Base-by-base conservation (phyloP, 2,329 filamentous ascomycete species). In the Alternaria viburni region DNA sequence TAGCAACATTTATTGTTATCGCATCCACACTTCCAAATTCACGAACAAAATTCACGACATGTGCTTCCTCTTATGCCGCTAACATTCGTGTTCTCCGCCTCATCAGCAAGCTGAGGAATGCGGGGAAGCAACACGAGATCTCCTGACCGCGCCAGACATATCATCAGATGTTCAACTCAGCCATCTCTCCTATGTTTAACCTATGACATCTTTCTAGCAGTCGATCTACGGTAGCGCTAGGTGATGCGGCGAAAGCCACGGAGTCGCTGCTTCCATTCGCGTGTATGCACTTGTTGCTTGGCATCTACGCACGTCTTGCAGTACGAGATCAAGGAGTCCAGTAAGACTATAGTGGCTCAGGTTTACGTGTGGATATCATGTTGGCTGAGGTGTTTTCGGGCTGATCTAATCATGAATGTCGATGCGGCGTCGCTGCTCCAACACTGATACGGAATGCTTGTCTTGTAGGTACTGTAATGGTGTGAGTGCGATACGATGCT, bases 101-200 rank as follows among this genome's bases (percentile, higher is more conserved):
- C 12, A 49, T 30, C 13, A 17, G 21, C 28, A 36, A 26, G 44
- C 30, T 54, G 50, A 36, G 50, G 45, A 44, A 54, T 23, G 60
- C 32, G 60, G 60, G 50, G 44, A 55, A 55, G 28, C 32, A 59
- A 62, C 32, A 62, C 60, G 56, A 59, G 44, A 26, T 55, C 49
- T 41, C 56, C 54, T 62, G 56, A 62, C 10, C 21, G 9, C 15
- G 23, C 4, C 2, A 2, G 47, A 7, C 8, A 23, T 28, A 32
- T 30, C 51, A 25, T 4, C 12, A n/a, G 11, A 19, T 30, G 21
- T 17, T 44, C 17, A 50, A 25, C 10, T 23, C 21, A 23, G 8
- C 43, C 23, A 59, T 21, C 28, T 12, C 3, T 4, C 3, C 25
- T 30, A 30, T 2, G 3, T n/a, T 10, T 17, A 41, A 0, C 4